Percentiles rank a stretch among this genome's conserved stretches.
These are phyloP conservation scores for Podila epicladia DNA, from an alignment of 192 early-diverging fungal genomes.

Conservation along the genomic window DNA sequence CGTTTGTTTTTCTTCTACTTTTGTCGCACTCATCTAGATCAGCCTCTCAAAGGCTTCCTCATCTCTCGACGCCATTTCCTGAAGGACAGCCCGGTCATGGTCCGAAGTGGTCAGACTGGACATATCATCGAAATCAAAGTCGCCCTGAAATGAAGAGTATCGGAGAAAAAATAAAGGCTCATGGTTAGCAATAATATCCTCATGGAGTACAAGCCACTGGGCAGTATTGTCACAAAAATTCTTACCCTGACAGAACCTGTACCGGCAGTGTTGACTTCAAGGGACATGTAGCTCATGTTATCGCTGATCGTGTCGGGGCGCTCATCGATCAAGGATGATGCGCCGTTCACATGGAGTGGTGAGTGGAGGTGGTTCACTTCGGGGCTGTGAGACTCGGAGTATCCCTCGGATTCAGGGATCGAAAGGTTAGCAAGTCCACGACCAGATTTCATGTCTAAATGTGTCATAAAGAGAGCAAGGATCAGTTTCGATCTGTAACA, in stretches of 20 bases:
- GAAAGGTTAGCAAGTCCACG: conserved; percentile 18
- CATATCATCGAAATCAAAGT: conserved; percentile 67
- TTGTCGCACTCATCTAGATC: conserved; percentile 8
- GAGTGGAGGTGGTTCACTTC: not conserved
- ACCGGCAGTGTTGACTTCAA: conserved; percentile 86
- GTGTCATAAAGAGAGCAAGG: not conserved
- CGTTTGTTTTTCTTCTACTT: not conserved
- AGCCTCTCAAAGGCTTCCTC: conserved; percentile 43
- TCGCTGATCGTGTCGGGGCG: conserved; percentile 56
- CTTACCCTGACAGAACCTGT: conserved; percentile 77
- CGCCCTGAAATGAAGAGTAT: conserved; percentile 43
- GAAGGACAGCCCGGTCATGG: conserved; percentile 42
- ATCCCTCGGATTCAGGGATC: not conserved
- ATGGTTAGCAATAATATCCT: no score
- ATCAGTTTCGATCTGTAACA: no score
- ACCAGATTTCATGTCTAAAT: conserved; percentile 33
- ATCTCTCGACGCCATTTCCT: conserved; percentile 36
- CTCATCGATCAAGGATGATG: conserved; percentile 41
- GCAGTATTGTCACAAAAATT: no score
- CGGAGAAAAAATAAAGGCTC: no score
- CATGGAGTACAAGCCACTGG: no score
- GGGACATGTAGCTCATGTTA: conserved; percentile 70
- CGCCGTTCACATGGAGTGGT: not conserved
- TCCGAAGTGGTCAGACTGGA: conserved; percentile 53
- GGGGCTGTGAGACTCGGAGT: not conserved